Percentiles rank a stretch among this genome's conserved stretches.
These are phyloP conservation scores for Penicillium freii DNA, from an alignment of 2,329 filamentous ascomycete species.

Conservation along the genomic window DNA sequence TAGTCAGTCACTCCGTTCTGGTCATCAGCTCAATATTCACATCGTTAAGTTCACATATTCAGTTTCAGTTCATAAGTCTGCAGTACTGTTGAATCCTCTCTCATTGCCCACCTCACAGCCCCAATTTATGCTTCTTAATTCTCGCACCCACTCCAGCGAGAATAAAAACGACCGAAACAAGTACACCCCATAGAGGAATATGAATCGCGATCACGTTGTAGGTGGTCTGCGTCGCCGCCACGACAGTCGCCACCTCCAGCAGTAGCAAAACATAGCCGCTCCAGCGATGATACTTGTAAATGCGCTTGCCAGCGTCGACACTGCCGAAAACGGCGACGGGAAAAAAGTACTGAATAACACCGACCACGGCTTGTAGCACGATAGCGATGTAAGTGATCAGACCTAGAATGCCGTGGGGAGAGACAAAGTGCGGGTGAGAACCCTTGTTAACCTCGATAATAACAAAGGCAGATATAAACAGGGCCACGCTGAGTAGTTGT, in stretches of 20 bases:
- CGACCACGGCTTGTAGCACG: conserved; percentile 70
- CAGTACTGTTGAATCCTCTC: neutral
- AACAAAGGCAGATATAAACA: conserved; percentile 43
- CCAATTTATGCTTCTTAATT: conserved; percentile 79
- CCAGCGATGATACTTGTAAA: conserved; percentile 88
- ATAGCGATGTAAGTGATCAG: conserved; percentile 69
- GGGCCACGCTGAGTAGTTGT: conserved; percentile 54
- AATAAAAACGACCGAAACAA: conserved; percentile 65
- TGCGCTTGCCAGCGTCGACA: conserved; percentile 70
- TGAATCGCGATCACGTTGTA: conserved; percentile 68
- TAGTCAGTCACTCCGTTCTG: too few relatives aligned
- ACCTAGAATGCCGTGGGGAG: conserved; percentile 79
- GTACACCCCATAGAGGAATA: conserved; percentile 73
- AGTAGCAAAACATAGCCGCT: conserved; percentile 72
- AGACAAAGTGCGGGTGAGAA: conserved; percentile 66
- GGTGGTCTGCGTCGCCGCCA: conserved; percentile 71
- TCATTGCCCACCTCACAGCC: conserved; percentile 33
- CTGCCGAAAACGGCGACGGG: conserved; percentile 70
- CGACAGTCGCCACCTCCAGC: conserved; percentile 70
- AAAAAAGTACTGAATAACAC: conserved; percentile 76
- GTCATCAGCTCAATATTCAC: too few relatives aligned
- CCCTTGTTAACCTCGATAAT: conserved; percentile 72
- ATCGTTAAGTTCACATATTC: neutral
- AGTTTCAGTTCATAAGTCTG: too few relatives aligned
- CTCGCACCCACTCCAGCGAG: conserved; percentile 72